Percentiles rank a stretch among this genome's conserved stretches.
Conservation (phyloP, 164 flowering plant species). For the Stephania yunnanensis region DNA sequence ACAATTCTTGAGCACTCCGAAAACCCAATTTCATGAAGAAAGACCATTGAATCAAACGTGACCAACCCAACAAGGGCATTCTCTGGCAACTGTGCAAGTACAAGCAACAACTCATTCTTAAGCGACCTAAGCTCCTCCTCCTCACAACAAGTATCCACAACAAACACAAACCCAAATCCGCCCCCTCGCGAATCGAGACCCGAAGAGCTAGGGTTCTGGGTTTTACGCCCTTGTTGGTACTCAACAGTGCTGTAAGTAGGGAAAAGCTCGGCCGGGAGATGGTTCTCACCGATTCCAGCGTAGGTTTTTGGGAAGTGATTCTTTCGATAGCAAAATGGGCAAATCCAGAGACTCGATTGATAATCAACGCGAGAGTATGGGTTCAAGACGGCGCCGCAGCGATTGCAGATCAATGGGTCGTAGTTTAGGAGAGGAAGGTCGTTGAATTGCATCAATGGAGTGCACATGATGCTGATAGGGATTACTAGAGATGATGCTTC, state of each 20-base stretch:
- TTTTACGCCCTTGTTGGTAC: conserved; percentile 33
- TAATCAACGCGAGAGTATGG: conserved; percentile 94
- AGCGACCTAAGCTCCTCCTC: conserved; percentile 68
- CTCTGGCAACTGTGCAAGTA: conserved; percentile 71
- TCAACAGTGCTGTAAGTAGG: conserved; percentile 88
- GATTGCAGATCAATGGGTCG: conserved; percentile 60
- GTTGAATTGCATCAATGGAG: conserved; percentile 56
- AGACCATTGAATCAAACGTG: conserved; percentile 73
- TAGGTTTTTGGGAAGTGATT: conserved; percentile 69
- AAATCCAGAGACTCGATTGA: conserved; percentile 63
- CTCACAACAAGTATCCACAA: conserved; percentile 59
- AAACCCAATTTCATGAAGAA: conserved; percentile 77
- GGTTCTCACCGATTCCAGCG: conserved; percentile 58
- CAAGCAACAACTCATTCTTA: conserved; percentile 68
- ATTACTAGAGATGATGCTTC: conserved; percentile 50
- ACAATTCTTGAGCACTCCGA: conserved; percentile 66
- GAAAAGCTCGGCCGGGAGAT: conserved; percentile 88
- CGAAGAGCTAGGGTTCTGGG: conserved; percentile 18
- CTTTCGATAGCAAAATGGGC: conserved; percentile 65
- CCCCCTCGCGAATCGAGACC: conserved; percentile 23
- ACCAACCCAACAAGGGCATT: conserved; percentile 71
- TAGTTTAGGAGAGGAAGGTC: conserved; percentile 77
- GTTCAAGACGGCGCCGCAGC: conserved; percentile 64
- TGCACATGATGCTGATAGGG: conserved; percentile 73
- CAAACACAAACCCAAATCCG: conserved; percentile 84